Evolutionary conservation across 2,329 filamentous ascomycete species (phyloP), one percentile per base, ranked within the genome.

Genomic region (Penicillium crustosum): DNA sequence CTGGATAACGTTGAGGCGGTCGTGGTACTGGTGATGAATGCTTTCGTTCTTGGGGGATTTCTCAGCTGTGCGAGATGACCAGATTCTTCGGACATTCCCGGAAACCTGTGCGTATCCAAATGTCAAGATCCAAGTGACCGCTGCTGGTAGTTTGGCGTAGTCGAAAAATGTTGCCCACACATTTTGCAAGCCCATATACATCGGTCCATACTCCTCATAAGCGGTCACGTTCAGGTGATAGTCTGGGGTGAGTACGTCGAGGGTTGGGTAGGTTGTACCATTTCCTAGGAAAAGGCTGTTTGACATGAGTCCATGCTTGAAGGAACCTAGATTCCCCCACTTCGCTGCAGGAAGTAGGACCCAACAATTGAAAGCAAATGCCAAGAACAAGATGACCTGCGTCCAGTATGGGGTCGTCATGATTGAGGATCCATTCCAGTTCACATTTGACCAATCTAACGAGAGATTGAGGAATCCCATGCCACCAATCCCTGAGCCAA

Each of bases 401-500:
- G 82, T 86, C 76, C 81, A 86, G 0, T 82, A 84, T 4, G 81
- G 82, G 35, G 84, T 73, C 61, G 86, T 81, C 52, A 83, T 69
- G 49, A 79, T 76, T 0, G 75, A 73, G 13, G 78, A 83, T 12
- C 75, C 77, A 43, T 77, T 76, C 27, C 79, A 80, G n/a, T 80
- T 79, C 51, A 87, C 80, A 60, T 83, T 86, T 3, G 83, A 84
- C 84, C 84, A 87, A 63, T 87, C 81, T 19, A 87, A 72, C 2
- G 80, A 81, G 2, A 86, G 72, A 57, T 86, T 87, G 38, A 87
- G 70, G 58, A 86, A 80, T 0, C 83, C 84, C 82, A 86, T 85
- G 6, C 84, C 84, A 4, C 84, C 84, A n/a, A 86, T 78, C 0
- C 84, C 84, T 5, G 81, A 80, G 1, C 84, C 84, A 19, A 87